Base-by-base conservation (phyloP, 257 asterid species). In the Cinchona pubescens region DNA sequence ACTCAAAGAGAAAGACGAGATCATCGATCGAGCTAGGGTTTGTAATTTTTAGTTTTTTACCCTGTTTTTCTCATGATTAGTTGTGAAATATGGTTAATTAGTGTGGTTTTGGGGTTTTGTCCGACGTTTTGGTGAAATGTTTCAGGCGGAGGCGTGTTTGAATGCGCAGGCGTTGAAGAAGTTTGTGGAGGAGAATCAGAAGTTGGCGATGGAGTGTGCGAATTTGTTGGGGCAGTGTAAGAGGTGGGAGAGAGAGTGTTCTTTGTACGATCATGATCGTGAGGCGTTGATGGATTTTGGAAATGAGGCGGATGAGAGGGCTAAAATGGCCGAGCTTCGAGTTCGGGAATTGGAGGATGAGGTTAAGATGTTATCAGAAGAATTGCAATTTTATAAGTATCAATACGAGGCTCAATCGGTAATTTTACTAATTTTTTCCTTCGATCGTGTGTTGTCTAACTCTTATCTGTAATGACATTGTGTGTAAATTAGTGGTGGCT, bases 221-320 rank as follows among this genome's bases (percentile, higher is more conserved):
- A 84, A 82, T 75, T 72, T 95, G 87, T 83, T 90, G 88, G 92
- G 80, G 2, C 81, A 90, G 65, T 86, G 97, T 82, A 88, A 87
- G 76, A 92, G 83, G 80, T 95, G 93, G 97, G 96, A 95, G 94
- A 87, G 80, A 78, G 99, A 95, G 84, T 95, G 99, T 74, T 77
- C 91, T 4, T 88, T 95, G 75, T 95, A 95, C 58, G 98, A 95
- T 53, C 84, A 66, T 27, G 99, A 95, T 77, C 96, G 99, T 0
- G 99, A 92, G 78, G 97, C 92, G 0, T 82, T 95, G 83, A 92
- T 95, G 97, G 99, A 95, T 83, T 95, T 95, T 7, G 97, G 94
- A 0, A 91, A 95, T 34, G 99, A 95, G 92, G 97, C 96, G 0
- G 98, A 95, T 72, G 92, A 88, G 84, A 88, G 93, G 84, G 98